Evolutionary conservation across 768 basidiomycete genomes (phyloP), one percentile per base, ranked within the genome.

Genomic region (Suillus bovinus): DNA sequence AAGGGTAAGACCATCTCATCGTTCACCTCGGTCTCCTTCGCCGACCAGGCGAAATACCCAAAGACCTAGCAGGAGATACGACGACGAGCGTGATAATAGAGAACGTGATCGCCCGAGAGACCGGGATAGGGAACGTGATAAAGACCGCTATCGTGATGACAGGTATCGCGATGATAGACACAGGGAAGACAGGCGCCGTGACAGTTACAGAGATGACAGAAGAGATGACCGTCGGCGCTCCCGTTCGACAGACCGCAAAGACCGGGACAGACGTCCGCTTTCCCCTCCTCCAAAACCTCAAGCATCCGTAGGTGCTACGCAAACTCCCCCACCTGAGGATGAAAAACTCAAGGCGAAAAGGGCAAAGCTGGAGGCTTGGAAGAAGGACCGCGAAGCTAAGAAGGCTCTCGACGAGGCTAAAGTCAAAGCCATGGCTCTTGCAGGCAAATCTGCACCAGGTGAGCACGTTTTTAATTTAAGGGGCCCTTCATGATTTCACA

Each of bases 1-100:
- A 90, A 84, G 91, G 93, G 93, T 94, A 93, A 94, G 93, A 84
- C 86, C 86, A 82, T 93, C 91, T 86, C 88, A 94, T 82, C 90
- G 91, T 85, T 90, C 88, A 84, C 84, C 91, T 74, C 87, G 93
- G 88, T 93, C 91, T 82, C 91, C 93, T 78, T 94, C 93, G 93
- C 93, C 93, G 81, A 94, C 93, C 74, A 90, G 93, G 91, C 92
- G 91, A 81, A 90, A 81, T 81, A 82, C 84, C 81, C 91, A 89
- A 86, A 91, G 90, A 84, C 77, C 85, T 72, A 85, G 82, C 73
- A 81, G 83, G 72, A 74, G 82, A 78, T 87, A 91, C 76, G 90
- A 91, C 78, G 89, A 92, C 75, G 81, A 83, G 66, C 76, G 83
- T 61, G 83, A 84, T 62, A 72, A 84, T 63, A 72, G 81, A 56